Conservation (phyloP, 1,139 yeast species). For the Hyphopichia fennica region DNA sequence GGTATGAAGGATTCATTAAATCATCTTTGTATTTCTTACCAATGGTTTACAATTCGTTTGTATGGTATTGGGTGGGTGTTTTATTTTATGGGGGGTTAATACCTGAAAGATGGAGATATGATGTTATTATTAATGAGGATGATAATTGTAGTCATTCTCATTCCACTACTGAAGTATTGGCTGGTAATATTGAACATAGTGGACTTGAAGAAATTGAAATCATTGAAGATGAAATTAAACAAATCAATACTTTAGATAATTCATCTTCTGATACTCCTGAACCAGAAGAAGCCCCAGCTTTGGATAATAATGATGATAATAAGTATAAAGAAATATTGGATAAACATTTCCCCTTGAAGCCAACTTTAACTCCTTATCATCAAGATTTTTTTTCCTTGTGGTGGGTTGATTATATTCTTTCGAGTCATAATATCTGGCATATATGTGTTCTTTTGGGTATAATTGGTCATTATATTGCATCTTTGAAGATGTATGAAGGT, state of each 20-base stretch:
- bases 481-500: slow-evolving; percentile 62
- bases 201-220: slow-evolving; percentile 49
- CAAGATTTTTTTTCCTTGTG: slow-evolving; percentile 62
- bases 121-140: slow-evolving; percentile 51
- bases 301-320: slow-evolving; percentile 4
- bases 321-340: slow-evolving; percentile 38
- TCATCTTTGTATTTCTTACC: slow-evolving; percentile 62
- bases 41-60: slow-evolving; percentile 58
- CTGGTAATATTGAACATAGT: slow-evolving; percentile 37
- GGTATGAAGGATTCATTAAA: slow-evolving; percentile 54
- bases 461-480: slow-evolving; percentile 78
- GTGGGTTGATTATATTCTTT: slow-evolving; percentile 79
- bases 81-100: slow-evolving; percentile 83
- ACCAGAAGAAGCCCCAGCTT: slow-evolving; percentile 11
- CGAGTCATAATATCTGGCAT: slow-evolving; percentile 94
- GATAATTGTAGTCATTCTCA: slow-evolving; percentile 29
- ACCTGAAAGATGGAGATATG: slow-evolving; percentile 87
- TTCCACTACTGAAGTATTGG: slow-evolving; percentile 33
- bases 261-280: slow-evolving; percentile 11
- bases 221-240: slow-evolving; percentile 34
- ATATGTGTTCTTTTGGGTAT: slow-evolving; percentile 85
- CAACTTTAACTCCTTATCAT: slow-evolving; percentile 43
- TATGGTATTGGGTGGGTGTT: slow-evolving; percentile 80
- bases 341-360: slow-evolving; percentile 56
- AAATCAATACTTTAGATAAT: slow-evolving; percentile 11